A percentile compares a stretch with the other conserved stretches of the same genome.
Evolutionary conservation across 371 early-diverging fungal species (phyloP).

Genomic region (Mucor racemosus): DNA sequence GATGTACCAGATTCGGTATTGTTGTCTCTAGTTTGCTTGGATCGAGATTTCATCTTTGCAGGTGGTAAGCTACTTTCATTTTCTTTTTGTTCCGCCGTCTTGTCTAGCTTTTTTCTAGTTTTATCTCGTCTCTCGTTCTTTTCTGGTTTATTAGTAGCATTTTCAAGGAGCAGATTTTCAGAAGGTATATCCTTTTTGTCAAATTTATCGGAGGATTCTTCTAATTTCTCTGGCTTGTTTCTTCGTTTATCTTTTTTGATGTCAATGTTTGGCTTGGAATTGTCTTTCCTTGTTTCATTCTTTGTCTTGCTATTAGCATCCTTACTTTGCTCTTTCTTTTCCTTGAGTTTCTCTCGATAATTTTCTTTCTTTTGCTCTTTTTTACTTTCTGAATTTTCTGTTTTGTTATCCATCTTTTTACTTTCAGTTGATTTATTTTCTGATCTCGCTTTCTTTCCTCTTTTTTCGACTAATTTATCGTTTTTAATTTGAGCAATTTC

Average conservation of each 20-base stretch:
- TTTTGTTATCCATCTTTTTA: not conserved
- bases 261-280: not conserved
- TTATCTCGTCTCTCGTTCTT: not conserved
- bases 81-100: not conserved
- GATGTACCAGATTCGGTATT: not conserved
- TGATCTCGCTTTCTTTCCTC: constrained; percentile 2
- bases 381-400: not conserved
- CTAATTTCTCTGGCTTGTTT: not conserved
- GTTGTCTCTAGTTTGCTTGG: not conserved
- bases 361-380: not conserved
- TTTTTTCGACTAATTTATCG: not conserved
- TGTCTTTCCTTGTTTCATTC: not conserved
- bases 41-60: not conserved
- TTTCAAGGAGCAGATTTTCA: not conserved
- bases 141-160: not conserved
- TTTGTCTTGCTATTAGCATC: not conserved
- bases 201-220: not conserved
- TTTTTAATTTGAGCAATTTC: not conserved
- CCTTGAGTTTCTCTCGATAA: not conserved
- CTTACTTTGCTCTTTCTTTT: not conserved
- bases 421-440: not conserved
- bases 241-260: not conserved
- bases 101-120: constrained; percentile 1
- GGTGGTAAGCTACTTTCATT: not conserved
- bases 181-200: not conserved